Evolutionary conservation across 2,329 filamentous ascomycete species (phyloP).

Genomic region (Myrmaecium sp.): DNA sequence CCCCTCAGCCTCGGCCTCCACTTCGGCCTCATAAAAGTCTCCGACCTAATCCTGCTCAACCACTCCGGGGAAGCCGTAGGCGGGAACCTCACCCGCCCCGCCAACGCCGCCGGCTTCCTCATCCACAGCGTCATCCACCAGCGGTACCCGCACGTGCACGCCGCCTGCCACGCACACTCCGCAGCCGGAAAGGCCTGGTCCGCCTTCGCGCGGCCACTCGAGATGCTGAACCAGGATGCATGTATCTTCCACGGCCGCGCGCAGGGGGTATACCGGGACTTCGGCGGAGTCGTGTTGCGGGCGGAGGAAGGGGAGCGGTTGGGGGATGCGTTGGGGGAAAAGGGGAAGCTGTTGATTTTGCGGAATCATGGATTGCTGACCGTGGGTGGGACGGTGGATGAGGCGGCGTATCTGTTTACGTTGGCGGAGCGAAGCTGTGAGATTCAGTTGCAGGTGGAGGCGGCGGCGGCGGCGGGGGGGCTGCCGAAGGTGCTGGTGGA

Average conservation of each 20-base stretch:
- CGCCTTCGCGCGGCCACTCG: conserved; percentile 44
- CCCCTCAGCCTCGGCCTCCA: conserved; percentile 36
- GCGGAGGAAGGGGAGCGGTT: conserved; percentile 49
- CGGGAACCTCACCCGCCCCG: conserved; percentile 41
- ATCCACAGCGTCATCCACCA: conserved; percentile 56
- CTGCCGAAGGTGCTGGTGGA: conserved; percentile 35
- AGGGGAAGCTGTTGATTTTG: conserved; percentile 46
- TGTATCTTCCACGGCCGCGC: conserved; percentile 45
- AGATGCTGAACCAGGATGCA: conserved; percentile 56
- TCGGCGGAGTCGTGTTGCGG: conserved; percentile 45
- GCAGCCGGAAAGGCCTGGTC: conserved; percentile 51
- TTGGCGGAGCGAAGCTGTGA: conserved; percentile 52
- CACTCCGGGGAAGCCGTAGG: conserved; percentile 45
- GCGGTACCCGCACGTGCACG: conserved; percentile 45
- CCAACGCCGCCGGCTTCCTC: conserved; percentile 51
- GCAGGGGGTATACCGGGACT: conserved; percentile 47
- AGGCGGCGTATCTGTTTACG: conserved; percentile 54
- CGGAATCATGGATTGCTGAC: conserved; percentile 58
- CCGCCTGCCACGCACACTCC: conserved; percentile 54
- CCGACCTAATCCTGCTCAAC: conserved; percentile 51
- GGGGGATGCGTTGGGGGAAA: conserved; percentile 43
- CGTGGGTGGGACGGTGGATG: conserved; percentile 55
- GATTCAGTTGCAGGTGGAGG: conserved; percentile 51
- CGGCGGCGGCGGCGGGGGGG: conserved; percentile 42
- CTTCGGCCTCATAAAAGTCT: conserved; percentile 46